phyloP scores from a whole-genome alignment of 208 protist species.

The Blastocrithidia nonstop region DNA sequence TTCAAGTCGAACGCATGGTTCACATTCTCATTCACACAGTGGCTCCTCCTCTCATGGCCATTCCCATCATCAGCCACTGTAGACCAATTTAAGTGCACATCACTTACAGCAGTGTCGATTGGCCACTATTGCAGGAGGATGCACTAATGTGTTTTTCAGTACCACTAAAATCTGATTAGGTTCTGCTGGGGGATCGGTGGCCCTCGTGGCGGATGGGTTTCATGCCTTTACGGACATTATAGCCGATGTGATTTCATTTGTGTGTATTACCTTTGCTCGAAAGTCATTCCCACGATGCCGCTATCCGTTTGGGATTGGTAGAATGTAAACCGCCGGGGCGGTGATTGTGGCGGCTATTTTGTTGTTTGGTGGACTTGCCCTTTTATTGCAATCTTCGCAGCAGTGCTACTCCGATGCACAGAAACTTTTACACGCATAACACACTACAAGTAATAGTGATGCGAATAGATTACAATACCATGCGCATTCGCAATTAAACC shows the following conservation, averaged over 20 bases:
- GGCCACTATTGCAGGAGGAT: constrained; percentile 42
- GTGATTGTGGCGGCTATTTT: constrained; percentile 65
- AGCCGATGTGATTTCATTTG: constrained; percentile 67
- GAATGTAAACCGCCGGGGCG: constrained; percentile 65
- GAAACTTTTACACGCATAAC: constrained; percentile 24
- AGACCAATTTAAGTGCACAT: constrained; percentile 28
- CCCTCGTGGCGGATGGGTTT: constrained; percentile 76
- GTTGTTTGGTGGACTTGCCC: constrained; percentile 51
- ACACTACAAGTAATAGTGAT: constrained; percentile 3
- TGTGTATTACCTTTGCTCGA: constrained; percentile 35
- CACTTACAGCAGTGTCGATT: constrained; percentile 47
- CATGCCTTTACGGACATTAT: constrained; percentile 74
- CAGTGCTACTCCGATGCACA: too few relatives aligned
- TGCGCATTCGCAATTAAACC: not conserved
- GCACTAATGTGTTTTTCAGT: constrained; percentile 69
- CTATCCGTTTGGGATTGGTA: constrained; percentile 73
- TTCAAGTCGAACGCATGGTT: too few relatives aligned
- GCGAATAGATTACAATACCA: not conserved
- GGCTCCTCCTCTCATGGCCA: too few relatives aligned
- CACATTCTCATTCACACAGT: too few relatives aligned
- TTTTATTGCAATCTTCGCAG: constrained; percentile 52
- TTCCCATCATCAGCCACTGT: constrained; percentile 29
- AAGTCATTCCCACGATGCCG: constrained; percentile 56
- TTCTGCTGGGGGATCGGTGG: constrained; percentile 59
- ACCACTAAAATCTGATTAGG: constrained; percentile 57